Evolutionary conservation across 345 rosid species (phyloP), one percentile per base, ranked within the genome.

Genomic region (Salix udensis): DNA sequence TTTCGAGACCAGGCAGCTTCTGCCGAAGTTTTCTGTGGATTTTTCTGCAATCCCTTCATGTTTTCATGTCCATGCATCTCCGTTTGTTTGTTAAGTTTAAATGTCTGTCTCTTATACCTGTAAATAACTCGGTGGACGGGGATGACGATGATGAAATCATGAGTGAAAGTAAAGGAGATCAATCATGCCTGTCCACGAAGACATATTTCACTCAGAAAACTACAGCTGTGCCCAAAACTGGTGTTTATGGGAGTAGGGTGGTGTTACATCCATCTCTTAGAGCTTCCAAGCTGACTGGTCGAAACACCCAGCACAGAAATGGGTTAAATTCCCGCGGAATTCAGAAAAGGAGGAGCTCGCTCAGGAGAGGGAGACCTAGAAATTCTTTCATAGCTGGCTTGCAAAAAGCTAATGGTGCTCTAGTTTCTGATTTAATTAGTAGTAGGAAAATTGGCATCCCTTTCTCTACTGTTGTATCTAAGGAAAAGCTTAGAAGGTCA

Each of bases 281-380:
- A 77, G 83, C 83, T 61, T 86, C 88, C 39, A 93, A 84, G 80
- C 36, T 88, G 77, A 80, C 83, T 24, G 86, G 80, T 39, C 85
- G 90, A 53, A 86, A 77, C 75, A 68, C 53, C 65, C 94, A 83
- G 55, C 74, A 79, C 78, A 89, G 87, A 80, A 75, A 77, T 85
- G 81, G 82, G 50, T 26, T 86, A 69, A 89, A 84, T 79, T 86
- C 90, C 65, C 89, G 91, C 21, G 83, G 93, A 73, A 79, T 92
- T 67, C 95, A 81, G 71, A 93, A 88, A 88, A 86, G 92, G 76
- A 87, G 97, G 82, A 96, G 97, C 71, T 88, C 96, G 0, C 68
- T 88, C 34, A 88, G 89, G 87, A 81, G 88, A 81, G 90, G 84
- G 84, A 87, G 90, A 85, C 85, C 88, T 28, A 88, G 92, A 74